Conservation (phyloP, 169 alveolate species). For the Plasmodium berghei region DNA sequence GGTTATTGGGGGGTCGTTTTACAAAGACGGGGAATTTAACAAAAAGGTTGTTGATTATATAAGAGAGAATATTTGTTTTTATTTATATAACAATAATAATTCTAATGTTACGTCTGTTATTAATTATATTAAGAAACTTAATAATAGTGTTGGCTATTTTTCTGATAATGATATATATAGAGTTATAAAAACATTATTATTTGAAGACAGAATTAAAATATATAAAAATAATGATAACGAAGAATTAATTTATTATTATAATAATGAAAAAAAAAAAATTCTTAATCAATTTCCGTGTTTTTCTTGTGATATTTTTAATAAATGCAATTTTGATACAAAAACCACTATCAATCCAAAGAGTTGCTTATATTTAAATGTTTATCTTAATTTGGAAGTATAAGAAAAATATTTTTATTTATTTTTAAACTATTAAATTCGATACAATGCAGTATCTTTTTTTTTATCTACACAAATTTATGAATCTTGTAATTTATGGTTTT, state of each 20-base stretch:
- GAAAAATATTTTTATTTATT: neutral
- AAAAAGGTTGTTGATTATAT: slow-evolving; percentile 89
- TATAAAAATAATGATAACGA: slow-evolving; percentile 51
- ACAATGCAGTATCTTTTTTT: too few relatives aligned
- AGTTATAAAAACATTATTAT: slow-evolving; percentile 62
- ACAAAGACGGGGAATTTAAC: slow-evolving; percentile 92
- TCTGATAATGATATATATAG: slow-evolving; percentile 70
- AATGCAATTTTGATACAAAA: slow-evolving; percentile 71
- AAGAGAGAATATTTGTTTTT: slow-evolving; percentile 79
- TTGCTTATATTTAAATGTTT: slow-evolving; percentile 63
- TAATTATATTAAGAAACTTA: slow-evolving; percentile 64
- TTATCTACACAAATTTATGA: too few relatives aligned
- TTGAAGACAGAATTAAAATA: slow-evolving; percentile 61
- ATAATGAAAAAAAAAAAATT: slow-evolving; percentile 61
- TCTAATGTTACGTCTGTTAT: slow-evolving; percentile 77
- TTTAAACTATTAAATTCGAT: neutral
- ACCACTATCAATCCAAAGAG: slow-evolving; percentile 63
- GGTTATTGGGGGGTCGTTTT: slow-evolving; percentile 93
- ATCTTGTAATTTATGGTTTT: too few relatives aligned
- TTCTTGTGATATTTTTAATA: slow-evolving; percentile 73
- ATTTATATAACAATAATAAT: slow-evolving; percentile 73
- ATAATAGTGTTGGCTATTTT: slow-evolving; percentile 58
- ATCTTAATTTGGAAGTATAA: slow-evolving; percentile 63
- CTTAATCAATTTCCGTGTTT: slow-evolving; percentile 60
- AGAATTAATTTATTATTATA: slow-evolving; percentile 60